These are phyloP conservation scores for Erodium texanum DNA, from an alignment of 441 rosid species.

Conservation along the genomic window DNA sequence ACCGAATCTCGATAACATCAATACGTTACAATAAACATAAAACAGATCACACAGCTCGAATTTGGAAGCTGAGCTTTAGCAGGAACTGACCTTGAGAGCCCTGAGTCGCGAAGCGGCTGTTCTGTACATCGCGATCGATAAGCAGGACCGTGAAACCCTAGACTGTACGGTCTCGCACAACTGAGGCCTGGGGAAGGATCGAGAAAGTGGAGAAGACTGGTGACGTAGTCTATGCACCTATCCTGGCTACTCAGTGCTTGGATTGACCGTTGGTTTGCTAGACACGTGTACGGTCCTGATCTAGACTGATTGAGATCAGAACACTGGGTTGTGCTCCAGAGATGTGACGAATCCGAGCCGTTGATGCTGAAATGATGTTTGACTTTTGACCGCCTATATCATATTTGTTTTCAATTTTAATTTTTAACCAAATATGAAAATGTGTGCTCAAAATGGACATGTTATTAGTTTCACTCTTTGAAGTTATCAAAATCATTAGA, in stretches of 20 bases:
- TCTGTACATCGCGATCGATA: conserved; percentile 39
- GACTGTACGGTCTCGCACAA: conserved; percentile 2
- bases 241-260: background rate
- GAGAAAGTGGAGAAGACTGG: background rate
- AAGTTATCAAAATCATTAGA: no score
- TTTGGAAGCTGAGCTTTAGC: background rate
- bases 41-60: background rate
- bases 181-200: background rate
- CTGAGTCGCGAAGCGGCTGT: conserved; percentile 45
- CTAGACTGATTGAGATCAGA: background rate
- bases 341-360: background rate
- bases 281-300: background rate
- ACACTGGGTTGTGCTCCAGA: background rate
- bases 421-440: no score
- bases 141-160: conserved; percentile 17
- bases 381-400: no score
- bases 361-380: no score
- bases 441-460: no score
- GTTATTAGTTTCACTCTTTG: no score
- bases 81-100: conserved; percentile 41
- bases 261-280: background rate
- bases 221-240: background rate
- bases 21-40: no score
- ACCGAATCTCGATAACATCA: background rate
- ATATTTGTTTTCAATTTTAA: no score